Conservation (phyloP, 1,139 yeast species). For the Scheffersomyces segobiensis region DNA sequence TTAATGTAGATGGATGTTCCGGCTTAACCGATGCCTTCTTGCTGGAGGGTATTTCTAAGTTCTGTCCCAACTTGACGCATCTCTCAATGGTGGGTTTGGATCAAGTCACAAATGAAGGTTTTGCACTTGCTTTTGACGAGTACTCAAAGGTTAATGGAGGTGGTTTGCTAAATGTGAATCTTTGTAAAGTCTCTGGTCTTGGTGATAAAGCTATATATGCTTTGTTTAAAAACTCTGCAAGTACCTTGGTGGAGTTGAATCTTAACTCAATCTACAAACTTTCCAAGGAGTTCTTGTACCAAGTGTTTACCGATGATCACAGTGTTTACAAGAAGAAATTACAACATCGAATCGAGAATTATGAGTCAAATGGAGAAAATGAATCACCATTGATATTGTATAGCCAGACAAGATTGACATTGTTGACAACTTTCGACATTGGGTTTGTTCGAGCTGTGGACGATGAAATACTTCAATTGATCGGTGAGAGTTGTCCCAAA, state of each 20-base stretch:
- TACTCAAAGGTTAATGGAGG: conserved; percentile 48
- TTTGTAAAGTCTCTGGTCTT: conserved; percentile 66
- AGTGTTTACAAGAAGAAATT: conserved; percentile 36
- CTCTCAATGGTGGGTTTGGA: conserved; percentile 58
- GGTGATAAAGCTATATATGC: conserved; percentile 64
- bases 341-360: conserved; percentile 16
- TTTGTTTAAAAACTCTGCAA: conserved; percentile 61
- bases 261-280: conserved; percentile 70
- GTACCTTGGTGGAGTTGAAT: conserved; percentile 65
- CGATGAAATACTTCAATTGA: conserved; percentile 55
- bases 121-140: conserved; percentile 54
- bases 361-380: conserved; percentile 7
- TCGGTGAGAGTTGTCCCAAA: conserved; percentile 59
- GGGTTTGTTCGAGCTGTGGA: conserved; percentile 79
- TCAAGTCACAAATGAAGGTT: conserved; percentile 65
- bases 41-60: conserved; percentile 57
- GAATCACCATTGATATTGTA: conserved; percentile 15
- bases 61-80: conserved; percentile 53
- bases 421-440: conserved; percentile 63
- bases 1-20: conserved; percentile 72
- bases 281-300: conserved; percentile 49
- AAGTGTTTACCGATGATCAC: conserved; percentile 38
- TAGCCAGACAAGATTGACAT: conserved; percentile 38
- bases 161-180: conserved; percentile 61
- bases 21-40: conserved; percentile 67